These are phyloP conservation scores for Aspergillus ruber DNA, from an alignment of 2,329 filamentous ascomycete genomes.

Conservation along the genomic window DNA sequence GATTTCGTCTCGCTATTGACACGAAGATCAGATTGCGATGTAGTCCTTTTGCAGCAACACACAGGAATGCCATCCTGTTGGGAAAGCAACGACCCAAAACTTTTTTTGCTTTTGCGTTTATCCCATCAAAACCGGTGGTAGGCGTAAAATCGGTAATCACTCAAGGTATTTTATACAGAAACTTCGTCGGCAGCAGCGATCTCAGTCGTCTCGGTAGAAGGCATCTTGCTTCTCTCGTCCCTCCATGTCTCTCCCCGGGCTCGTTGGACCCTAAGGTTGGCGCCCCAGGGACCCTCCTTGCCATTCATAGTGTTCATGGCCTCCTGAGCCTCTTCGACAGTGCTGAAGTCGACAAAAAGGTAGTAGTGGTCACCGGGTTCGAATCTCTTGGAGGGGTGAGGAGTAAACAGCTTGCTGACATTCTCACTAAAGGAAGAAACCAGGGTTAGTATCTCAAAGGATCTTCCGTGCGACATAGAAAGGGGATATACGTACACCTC, in stretches of 20 bases:
- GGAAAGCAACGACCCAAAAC: not conserved
- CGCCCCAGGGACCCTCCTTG: conserved; percentile 35
- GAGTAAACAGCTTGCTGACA: conserved; percentile 52
- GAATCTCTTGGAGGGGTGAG: conserved; percentile 49
- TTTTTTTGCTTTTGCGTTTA: not conserved
- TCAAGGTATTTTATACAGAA: conserved; percentile 1
- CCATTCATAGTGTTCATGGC: conserved; percentile 45
- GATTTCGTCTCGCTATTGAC: too few relatives aligned
- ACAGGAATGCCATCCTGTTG: not conserved
- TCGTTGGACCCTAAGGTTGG: conserved; percentile 32
- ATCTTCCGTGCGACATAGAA: not conserved
- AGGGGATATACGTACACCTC: conserved; percentile 28
- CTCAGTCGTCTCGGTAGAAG: conserved; percentile 3
- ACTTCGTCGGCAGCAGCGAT: conserved; percentile 3
- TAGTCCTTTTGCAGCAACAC: not conserved
- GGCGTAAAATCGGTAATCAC: too few relatives aligned
- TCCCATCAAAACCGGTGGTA: not conserved
- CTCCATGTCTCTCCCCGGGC: conserved; percentile 33
- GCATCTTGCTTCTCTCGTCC: conserved; percentile 21
- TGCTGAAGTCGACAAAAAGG: conserved; percentile 59
- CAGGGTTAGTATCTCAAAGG: not conserved
- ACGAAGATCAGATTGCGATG: too few relatives aligned
- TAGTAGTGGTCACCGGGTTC: conserved; percentile 55
- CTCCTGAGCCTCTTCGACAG: conserved; percentile 47
- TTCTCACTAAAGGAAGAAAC: conserved; percentile 28